A percentile compares a stretch with the other conserved stretches of the same genome.
These are phyloP conservation scores for Penicillium brevicompactum DNA, from an alignment of 2,329 filamentous ascomycete genomes.

Conservation along the genomic window DNA sequence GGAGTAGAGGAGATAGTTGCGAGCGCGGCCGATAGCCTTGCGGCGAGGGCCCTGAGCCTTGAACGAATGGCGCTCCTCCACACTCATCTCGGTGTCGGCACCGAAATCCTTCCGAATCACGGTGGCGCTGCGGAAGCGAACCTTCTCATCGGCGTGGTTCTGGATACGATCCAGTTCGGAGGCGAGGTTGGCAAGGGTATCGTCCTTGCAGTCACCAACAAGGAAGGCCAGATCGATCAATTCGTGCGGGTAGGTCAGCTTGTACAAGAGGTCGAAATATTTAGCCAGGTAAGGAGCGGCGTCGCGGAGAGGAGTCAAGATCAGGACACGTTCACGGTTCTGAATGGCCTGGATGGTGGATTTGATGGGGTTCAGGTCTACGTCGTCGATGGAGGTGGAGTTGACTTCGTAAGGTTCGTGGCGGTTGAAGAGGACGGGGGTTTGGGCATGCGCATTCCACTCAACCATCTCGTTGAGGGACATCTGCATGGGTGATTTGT, in stretches of 20 bases:
- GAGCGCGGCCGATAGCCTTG: slow-evolving; percentile 84
- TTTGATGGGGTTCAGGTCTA: slow-evolving; percentile 82
- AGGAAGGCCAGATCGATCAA: slow-evolving; percentile 95
- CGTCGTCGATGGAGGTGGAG: slow-evolving; percentile 71
- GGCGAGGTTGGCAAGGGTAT: slow-evolving; percentile 83
- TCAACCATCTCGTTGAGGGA: slow-evolving; percentile 83
- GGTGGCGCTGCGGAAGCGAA: slow-evolving; percentile 81
- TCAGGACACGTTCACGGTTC: slow-evolving; percentile 85
- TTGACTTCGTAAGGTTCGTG: slow-evolving; percentile 87
- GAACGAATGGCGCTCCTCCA: slow-evolving; percentile 82
- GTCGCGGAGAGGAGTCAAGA: slow-evolving; percentile 91
- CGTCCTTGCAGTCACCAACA: slow-evolving; percentile 86
- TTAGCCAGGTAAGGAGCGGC: slow-evolving; percentile 78
- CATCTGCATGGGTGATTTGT: slow-evolving; percentile 96
- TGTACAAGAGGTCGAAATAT: slow-evolving; percentile 89
- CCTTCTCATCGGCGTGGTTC: slow-evolving; percentile 69
- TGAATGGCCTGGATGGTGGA: slow-evolving; percentile 76
- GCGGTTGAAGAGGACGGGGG: slow-evolving; percentile 94
- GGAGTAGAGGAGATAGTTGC: slow-evolving; percentile 85
- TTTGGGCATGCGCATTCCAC: slow-evolving; percentile 87
- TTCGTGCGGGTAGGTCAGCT: slow-evolving; percentile 90
- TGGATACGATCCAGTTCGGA: slow-evolving; percentile 88
- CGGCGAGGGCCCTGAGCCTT: slow-evolving; percentile 85
- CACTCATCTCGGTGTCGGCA: slow-evolving; percentile 71
- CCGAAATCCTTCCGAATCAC: slow-evolving; percentile 93